phyloP scores from a whole-genome alignment of 345 rosid genomes.

The Pistacia integerrima region DNA sequence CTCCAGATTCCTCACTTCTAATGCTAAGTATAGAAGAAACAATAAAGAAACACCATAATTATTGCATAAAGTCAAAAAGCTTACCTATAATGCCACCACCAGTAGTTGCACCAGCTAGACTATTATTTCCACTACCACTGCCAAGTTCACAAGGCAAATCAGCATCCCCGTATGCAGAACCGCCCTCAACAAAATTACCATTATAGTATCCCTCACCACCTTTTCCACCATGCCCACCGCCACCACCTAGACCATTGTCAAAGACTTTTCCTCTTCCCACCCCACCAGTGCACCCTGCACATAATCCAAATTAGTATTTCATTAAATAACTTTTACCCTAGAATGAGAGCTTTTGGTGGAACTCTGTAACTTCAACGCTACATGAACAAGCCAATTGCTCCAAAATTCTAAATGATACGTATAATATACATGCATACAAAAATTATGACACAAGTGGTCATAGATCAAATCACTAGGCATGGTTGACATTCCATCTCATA shows the following conservation, averaged over 20 bases:
- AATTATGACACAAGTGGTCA: neutral
- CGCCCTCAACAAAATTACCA: constrained; percentile 72
- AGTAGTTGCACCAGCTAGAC: constrained; percentile 63
- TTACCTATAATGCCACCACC: constrained; percentile 95
- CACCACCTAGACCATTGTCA: constrained; percentile 76
- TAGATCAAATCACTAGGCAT: neutral
- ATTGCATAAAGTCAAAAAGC: constrained; percentile 20
- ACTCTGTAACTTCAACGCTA: constrained; percentile 1
- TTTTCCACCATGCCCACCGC: constrained; percentile 95
- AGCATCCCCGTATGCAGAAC: constrained; percentile 72
- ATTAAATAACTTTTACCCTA: neutral
- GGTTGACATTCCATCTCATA: neutral
- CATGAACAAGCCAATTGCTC: neutral
- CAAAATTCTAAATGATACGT: neutral
- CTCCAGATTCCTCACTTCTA: neutral
- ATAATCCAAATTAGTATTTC: constrained; percentile 16
- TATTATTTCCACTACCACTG: constrained; percentile 88
- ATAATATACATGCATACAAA: no score
- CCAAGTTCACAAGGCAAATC: constrained; percentile 97
- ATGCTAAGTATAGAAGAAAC: neutral
- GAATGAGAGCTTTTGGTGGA: neutral
- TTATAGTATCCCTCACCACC: constrained; percentile 85
- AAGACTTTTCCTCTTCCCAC: constrained; percentile 74
- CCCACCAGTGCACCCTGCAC: constrained; percentile 87
- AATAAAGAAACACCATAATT: neutral